phyloP scores from a whole-genome alignment of 2,329 filamentous ascomycete genomes.

The Fusarium liriodendri region DNA sequence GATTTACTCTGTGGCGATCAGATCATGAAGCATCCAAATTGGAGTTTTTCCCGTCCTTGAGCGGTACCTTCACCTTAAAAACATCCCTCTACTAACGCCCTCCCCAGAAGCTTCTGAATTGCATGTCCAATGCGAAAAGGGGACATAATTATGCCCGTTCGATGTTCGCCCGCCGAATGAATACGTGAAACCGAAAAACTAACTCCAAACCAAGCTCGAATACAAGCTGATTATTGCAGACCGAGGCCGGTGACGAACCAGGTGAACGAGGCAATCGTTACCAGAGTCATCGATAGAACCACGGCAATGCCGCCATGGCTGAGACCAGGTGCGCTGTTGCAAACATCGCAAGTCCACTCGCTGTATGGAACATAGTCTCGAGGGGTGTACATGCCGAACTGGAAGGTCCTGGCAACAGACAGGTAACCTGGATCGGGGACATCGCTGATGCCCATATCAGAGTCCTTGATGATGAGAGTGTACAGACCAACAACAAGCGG shows the following conservation, averaged over 20 bases:
- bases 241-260: constrained; percentile 70
- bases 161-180: constrained; percentile 39
- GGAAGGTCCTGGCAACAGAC: constrained; percentile 58
- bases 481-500: constrained; percentile 67
- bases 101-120: constrained; percentile 22
- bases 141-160: constrained; percentile 25
- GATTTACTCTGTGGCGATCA: constrained; percentile 33
- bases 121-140: constrained; percentile 28
- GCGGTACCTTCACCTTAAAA: constrained; percentile 22
- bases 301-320: constrained; percentile 62
- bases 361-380: constrained; percentile 62
- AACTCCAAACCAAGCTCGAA: constrained; percentile 27
- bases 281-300: constrained; percentile 63
- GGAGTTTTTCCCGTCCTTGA: constrained; percentile 18
- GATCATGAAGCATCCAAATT: constrained; percentile 39
- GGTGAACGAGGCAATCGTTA: constrained; percentile 71
- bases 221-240: constrained; percentile 41
- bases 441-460: constrained; percentile 63
- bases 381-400: constrained; percentile 68
- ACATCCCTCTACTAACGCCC: constrained; percentile 35
- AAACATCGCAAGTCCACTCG: constrained; percentile 68
- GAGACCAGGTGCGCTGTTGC: constrained; percentile 63
- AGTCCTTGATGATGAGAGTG: constrained; percentile 71
- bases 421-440: constrained; percentile 67
- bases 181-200: constrained; percentile 16